Evolutionary conservation across 1,284 basidiomycete species (phyloP), one percentile per base, ranked within the genome.

Genomic region (Heterobasidion occidentale): DNA sequence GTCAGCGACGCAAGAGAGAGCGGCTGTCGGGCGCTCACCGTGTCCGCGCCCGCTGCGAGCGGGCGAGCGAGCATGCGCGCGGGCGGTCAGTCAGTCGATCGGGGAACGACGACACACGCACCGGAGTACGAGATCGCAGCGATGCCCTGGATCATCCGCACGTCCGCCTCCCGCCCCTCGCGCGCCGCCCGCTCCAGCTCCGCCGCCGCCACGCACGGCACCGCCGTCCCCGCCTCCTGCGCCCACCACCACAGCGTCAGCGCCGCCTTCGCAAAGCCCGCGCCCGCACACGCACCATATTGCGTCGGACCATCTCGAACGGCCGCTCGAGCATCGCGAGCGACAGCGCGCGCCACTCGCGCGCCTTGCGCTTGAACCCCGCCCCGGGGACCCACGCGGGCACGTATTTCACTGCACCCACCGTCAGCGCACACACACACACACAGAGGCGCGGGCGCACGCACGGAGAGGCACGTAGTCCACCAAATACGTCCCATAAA

Each of bases 371-470:
- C 63, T 79, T 78, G 71, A 85, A 87, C 9, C 69, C 71, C 11
- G 83, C 79, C 33, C 85, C 84, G 19, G 84, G 85, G 60, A 85
- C 74, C 84, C 85, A 86, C 8, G 71, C 67, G 14, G 84, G 84
- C 47, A 86, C 62, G 60, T 84, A 71, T 51, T 74, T 74, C 64
- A 88, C 84, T 86, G 56, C 14, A 7, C n/a, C 34, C 15, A 7
- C n/a, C 35, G 7, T 33, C 36, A 7, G 9, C n/a, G 34, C 17
- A 7, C 45, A 46, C 7, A 9, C 19, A 27, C 27, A 54, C 9
- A 7, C 15, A 1, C 5, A 42, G 20, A 34, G 5, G 15, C n/a
- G 17, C 4, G 11, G 51, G 20, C n/a, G 7, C 2, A 67, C 77
- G 57, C 68, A 84, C 83, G 64, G 33, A 71, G 63, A 20, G 83